Conservation (phyloP, 2,329 filamentous ascomycete genomes). For the Diplodia scrobiculata region DNA sequence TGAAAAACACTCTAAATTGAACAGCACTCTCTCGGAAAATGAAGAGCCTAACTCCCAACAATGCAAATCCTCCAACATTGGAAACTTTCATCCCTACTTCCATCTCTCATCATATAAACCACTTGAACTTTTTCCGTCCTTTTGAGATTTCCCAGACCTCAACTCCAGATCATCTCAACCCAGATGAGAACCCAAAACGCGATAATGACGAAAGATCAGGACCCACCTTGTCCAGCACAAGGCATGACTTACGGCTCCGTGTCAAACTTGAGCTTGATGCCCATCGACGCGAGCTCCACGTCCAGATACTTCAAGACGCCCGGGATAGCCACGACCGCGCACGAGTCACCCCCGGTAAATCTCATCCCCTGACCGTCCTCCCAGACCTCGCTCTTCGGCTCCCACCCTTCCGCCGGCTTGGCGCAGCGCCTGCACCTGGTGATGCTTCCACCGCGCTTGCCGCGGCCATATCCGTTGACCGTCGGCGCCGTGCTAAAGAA, state of each 20-base stretch:
- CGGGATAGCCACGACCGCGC: slow-evolving; percentile 87
- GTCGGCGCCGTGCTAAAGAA: slow-evolving; percentile 87
- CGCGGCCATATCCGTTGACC: slow-evolving; percentile 59
- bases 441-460: slow-evolving; percentile 60
- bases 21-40: no score
- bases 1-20: no score
- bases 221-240: no score
- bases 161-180: no score
- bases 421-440: slow-evolving; percentile 83
- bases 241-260: slow-evolving; percentile 52
- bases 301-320: slow-evolving; percentile 91
- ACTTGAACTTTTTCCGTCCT: no score
- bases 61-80: no score
- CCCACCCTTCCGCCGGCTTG: slow-evolving; percentile 49
- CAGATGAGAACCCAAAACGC: no score
- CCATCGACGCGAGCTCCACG: slow-evolving; percentile 95
- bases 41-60: no score
- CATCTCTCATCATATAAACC: no score
- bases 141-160: no score
- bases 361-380: slow-evolving; percentile 83
- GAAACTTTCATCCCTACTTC: no score
- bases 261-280: slow-evolving; percentile 89
- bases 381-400: slow-evolving; percentile 73
- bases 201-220: background rate
- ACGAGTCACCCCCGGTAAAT: slow-evolving; percentile 87